Percentiles rank a stretch among this genome's conserved stretches.
Conservation (phyloP, 306 rosid genomes). For the Amphicarpaea edgeworthii region DNA sequence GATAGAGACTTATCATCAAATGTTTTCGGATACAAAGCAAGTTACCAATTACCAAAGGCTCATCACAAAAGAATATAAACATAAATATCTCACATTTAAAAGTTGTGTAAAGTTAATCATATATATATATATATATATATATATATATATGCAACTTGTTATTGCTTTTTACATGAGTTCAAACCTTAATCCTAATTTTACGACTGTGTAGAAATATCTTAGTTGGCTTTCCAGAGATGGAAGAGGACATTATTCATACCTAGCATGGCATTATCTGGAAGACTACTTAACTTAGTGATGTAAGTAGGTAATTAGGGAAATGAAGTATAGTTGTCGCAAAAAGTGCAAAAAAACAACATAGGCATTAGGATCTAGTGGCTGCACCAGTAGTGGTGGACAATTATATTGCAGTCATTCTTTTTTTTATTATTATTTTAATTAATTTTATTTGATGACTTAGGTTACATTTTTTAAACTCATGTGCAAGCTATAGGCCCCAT, state of each 20-base stretch:
- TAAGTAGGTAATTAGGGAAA: conserved; percentile 30
- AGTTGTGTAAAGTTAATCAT: background rate
- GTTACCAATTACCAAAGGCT: conserved; percentile 14
- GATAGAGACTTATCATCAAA: conserved; percentile 33
- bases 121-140: too few relatives aligned
- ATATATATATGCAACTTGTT: conserved; percentile 4
- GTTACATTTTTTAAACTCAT: background rate
- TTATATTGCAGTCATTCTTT: background rate
- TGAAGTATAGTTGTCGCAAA: conserved; percentile 18
- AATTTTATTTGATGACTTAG: too few relatives aligned
- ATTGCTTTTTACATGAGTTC: background rate
- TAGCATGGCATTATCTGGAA: background rate
- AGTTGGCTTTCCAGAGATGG: conserved; percentile 12
- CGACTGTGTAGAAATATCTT: background rate
- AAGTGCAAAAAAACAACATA: background rate
- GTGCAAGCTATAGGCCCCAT: background rate
- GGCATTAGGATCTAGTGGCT: conserved; percentile 20
- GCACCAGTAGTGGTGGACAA: conserved; percentile 32
- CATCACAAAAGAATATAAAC: background rate
- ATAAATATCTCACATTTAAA: background rate
- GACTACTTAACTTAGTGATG: conserved; percentile 25
- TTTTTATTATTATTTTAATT: too few relatives aligned
- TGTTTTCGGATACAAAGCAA: conserved; percentile 19
- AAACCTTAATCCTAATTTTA: background rate
- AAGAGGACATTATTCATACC: background rate